Evolutionary conservation across 2,329 filamentous ascomycete species (phyloP).

Genomic region (Verticillium albo-atrum): DNA sequence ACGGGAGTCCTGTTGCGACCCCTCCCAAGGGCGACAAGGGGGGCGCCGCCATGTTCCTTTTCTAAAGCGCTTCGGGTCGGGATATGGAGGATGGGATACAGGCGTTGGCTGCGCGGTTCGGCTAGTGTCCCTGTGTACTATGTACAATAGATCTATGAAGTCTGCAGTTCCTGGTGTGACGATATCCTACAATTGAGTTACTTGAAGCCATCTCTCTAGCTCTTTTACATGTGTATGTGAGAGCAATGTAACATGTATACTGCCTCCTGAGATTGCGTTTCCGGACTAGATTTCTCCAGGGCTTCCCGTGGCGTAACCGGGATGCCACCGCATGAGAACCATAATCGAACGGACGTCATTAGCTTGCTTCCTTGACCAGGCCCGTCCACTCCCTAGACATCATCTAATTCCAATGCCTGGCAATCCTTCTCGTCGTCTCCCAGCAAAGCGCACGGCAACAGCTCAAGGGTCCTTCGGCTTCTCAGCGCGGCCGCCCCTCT

Average conservation of each 20-base stretch:
- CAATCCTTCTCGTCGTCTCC: too few relatives aligned
- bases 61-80: neutral
- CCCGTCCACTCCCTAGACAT: too few relatives aligned
- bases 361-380: too few relatives aligned
- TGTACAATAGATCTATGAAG: neutral
- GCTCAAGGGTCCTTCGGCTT: neutral
- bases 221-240: too few relatives aligned
- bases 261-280: too few relatives aligned
- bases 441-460: too few relatives aligned
- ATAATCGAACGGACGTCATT: too few relatives aligned
- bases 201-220: neutral
- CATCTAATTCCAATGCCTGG: too few relatives aligned
- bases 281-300: too few relatives aligned
- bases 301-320: too few relatives aligned
- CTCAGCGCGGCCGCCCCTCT: conserved; percentile 61
- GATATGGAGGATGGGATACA: neutral
- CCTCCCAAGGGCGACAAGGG: conserved; percentile 2
- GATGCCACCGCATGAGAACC: too few relatives aligned
- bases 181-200: neutral
- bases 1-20: conserved; percentile 52
- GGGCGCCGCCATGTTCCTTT: neutral
- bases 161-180: neutral
- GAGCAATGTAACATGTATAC: too few relatives aligned
- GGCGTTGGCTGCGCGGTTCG: neutral
- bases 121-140: neutral